Evolutionary conservation across 768 basidiomycete genomes (phyloP).

Genomic region (Amanita inopinata): DNA sequence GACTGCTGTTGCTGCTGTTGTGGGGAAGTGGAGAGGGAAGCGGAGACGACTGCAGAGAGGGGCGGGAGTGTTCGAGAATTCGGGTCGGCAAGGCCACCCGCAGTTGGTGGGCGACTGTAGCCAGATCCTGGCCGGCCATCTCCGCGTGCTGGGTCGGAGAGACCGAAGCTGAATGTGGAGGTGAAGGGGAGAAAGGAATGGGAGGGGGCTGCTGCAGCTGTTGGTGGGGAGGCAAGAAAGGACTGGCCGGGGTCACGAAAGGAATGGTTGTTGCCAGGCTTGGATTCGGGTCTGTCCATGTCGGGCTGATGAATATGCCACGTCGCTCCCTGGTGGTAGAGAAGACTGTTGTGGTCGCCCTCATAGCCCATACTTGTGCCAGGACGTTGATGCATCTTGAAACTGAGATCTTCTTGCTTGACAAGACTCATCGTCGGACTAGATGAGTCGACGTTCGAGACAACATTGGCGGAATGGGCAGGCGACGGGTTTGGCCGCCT

Average conservation of each 20-base stretch:
- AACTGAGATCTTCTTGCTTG: slow-evolving; percentile 31
- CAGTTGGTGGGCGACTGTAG: slow-evolving; percentile 42
- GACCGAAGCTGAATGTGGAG: slow-evolving; percentile 22
- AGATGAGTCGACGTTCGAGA: slow-evolving; percentile 7
- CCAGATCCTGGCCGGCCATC: slow-evolving; percentile 19
- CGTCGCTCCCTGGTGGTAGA: slow-evolving; percentile 21
- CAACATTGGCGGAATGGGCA: slow-evolving; percentile 9
- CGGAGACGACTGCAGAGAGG: slow-evolving; percentile 70
- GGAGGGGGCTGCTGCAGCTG: slow-evolving; percentile 6
- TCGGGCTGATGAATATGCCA: slow-evolving; percentile 33
- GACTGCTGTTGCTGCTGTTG: slow-evolving; percentile 28
- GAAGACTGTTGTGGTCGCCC: slow-evolving; percentile 27
- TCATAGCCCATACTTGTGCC: slow-evolving; percentile 74
- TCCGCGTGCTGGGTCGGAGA: slow-evolving; percentile 17
- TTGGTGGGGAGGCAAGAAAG: slow-evolving; percentile 55
- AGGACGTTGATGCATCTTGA: slow-evolving; percentile 40
- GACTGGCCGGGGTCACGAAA: slow-evolving; percentile 76
- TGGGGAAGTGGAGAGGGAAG: slow-evolving; percentile 41
- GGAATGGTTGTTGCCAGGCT: slow-evolving; percentile 39
- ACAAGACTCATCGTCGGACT: slow-evolving; percentile 18
- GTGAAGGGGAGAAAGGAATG: slow-evolving; percentile 29
- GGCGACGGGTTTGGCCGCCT: slow-evolving; percentile 15
- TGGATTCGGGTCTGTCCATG: slow-evolving; percentile 26
- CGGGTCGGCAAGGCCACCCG: slow-evolving; percentile 31
- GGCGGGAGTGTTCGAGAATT: slow-evolving; percentile 49